phyloP scores from a whole-genome alignment of 495 filamentous ascomycete species.

The Copromyces sp. region DNA sequence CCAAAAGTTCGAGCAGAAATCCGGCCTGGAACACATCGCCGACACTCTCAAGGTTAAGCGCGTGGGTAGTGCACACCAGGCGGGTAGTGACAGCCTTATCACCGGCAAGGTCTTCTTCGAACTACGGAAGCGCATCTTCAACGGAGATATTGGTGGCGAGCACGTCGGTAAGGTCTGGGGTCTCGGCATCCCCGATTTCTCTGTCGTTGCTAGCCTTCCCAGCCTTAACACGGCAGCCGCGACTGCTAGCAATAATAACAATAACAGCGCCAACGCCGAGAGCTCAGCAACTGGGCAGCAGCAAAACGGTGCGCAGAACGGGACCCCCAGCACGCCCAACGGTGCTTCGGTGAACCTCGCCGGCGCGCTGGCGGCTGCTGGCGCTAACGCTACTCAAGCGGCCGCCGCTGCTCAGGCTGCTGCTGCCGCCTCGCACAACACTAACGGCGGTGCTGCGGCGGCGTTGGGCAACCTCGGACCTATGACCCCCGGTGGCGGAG shows the following conservation, averaged over 20 bases:
- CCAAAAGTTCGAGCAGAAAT: conserved; percentile 71
- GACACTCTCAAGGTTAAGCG: conserved; percentile 85
- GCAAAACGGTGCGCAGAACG: conserved; percentile 41
- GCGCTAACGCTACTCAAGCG: not conserved
- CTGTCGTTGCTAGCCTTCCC: conserved; percentile 32
- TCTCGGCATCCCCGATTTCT: conserved; percentile 50
- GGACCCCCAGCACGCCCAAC: conserved; percentile 65
- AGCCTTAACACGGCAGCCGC: conserved; percentile 13
- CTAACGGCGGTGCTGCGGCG: conserved; percentile 21
- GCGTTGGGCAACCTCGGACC: conserved; percentile 40
- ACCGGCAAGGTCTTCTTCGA: conserved; percentile 92
- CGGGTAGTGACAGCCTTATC: conserved; percentile 81
- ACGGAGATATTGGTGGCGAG: conserved; percentile 65
- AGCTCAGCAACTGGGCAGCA: conserved; percentile 12
- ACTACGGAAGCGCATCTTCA: conserved; percentile 74
- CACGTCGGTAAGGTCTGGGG: conserved; percentile 85
- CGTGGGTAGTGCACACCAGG: conserved; percentile 76
- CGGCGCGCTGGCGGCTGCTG: conserved; percentile 48
- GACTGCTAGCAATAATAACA: not conserved
- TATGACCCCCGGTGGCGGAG: conserved; percentile 59
- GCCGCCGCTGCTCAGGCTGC: not conserved
- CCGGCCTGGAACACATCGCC: conserved; percentile 83
- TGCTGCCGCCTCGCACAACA: conserved; percentile 31
- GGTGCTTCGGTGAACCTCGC: conserved; percentile 41
- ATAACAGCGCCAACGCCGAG: not conserved